Conservation (phyloP, 306 rosid species). For the Quercus engelmannii region DNA sequence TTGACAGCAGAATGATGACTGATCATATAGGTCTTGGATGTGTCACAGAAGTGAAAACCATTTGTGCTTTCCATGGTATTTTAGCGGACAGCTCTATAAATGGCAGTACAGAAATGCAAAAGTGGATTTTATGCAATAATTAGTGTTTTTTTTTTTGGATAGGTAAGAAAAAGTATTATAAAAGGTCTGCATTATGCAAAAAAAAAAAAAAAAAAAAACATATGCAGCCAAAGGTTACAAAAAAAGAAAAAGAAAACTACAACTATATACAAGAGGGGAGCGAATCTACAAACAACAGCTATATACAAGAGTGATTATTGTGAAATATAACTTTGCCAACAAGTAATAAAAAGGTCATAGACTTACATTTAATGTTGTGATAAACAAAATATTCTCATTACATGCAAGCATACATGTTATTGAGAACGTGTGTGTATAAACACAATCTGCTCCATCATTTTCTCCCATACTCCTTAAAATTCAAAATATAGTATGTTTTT, state of each 20-base stretch:
- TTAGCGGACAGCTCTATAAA: neutral
- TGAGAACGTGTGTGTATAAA: neutral
- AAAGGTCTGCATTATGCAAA: too few relatives aligned
- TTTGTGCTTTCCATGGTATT: neutral
- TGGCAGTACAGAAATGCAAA: neutral
- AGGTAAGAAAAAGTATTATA: neutral
- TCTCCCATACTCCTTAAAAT: neutral
- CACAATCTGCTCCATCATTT: neutral
- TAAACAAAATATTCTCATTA: neutral
- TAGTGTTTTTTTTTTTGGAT: neutral
- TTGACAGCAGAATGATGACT: slow-evolving; percentile 1
- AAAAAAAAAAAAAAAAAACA: too few relatives aligned
- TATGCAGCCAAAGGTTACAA: too few relatives aligned
- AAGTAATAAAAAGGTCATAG: neutral
- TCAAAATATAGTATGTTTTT: neutral
- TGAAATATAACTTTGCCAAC: neutral
- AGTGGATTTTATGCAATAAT: neutral
- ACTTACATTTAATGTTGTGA: neutral
- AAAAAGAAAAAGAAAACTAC: too few relatives aligned
- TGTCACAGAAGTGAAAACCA: slow-evolving; percentile 2
- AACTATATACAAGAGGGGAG: too few relatives aligned
- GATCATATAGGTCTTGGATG: neutral
- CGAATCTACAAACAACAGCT: too few relatives aligned
- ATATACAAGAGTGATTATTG: too few relatives aligned
- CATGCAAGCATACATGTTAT: neutral